phyloP scores from a whole-genome alignment of 257 asterid genomes.

The Misopates orontium region DNA sequence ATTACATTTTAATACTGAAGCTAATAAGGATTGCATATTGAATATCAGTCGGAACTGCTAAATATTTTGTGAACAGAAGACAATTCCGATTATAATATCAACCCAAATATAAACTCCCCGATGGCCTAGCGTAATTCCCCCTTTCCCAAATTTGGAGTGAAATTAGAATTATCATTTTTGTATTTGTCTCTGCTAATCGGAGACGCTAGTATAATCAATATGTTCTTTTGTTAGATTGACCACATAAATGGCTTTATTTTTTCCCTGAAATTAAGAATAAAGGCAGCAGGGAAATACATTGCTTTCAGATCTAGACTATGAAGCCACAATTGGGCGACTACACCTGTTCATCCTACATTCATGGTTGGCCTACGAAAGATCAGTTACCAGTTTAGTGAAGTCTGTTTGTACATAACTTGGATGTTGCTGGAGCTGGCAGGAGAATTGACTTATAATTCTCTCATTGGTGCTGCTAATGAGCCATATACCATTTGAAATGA shows the following conservation, averaged over 20 bases:
- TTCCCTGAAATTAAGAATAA: neutral
- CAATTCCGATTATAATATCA: neutral
- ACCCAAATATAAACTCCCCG: conserved; percentile 9
- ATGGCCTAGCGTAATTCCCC: neutral
- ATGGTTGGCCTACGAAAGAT: neutral
- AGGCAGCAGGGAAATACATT: neutral
- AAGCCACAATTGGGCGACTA: conserved; percentile 1
- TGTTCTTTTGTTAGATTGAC: conserved; percentile 6
- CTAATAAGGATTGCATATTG: neutral
- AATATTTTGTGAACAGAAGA: neutral
- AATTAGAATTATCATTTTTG: neutral
- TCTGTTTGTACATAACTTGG: conserved; percentile 12
- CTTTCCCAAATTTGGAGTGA: neutral
- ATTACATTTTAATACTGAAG: conserved; percentile 1
- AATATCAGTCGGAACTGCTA: too few species aligned
- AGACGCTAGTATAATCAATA: neutral
- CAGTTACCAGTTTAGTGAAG: neutral
- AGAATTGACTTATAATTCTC: neutral
- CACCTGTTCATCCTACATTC: conserved; percentile 2
- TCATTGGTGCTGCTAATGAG: too few species aligned
- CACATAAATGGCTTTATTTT: neutral
- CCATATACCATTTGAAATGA: neutral
- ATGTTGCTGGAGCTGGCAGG: conserved; percentile 2
- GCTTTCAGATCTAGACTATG: neutral
- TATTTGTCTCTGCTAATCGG: neutral